These are phyloP conservation scores for Entomortierella lignicola DNA, from an alignment of 192 early-diverging fungal species.

Conservation along the genomic window DNA sequence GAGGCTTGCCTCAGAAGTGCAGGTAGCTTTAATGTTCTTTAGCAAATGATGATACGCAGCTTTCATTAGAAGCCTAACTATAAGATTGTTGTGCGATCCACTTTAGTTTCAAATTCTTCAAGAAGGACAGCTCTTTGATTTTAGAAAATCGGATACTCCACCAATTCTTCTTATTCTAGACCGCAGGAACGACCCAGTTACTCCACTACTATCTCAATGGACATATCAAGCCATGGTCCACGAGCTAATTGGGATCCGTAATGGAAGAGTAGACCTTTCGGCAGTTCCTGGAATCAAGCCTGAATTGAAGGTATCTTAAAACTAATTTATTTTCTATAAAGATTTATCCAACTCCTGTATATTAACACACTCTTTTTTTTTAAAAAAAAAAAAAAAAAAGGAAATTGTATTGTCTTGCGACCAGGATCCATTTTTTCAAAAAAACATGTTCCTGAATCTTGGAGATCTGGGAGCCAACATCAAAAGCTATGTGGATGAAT, in stretches of 20 bases:
- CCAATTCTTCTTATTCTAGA: slow-evolving; percentile 93
- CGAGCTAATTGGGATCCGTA: slow-evolving; percentile 92
- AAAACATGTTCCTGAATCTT: slow-evolving; percentile 91
- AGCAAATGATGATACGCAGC: no score
- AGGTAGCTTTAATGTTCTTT: slow-evolving; percentile 55
- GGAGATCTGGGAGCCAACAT: slow-evolving; percentile 95
- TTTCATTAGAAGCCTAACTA: no score
- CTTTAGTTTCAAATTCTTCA: slow-evolving; percentile 81
- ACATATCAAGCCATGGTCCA: slow-evolving; percentile 99
- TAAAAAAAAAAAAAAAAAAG: no score
- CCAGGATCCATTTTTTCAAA: slow-evolving; percentile 93
- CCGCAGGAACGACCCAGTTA: slow-evolving; percentile 95
- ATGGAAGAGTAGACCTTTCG: slow-evolving; percentile 93
- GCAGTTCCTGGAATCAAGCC: slow-evolving; percentile 81
- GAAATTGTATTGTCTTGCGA: slow-evolving; percentile 93
- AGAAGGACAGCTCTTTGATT: slow-evolving; percentile 81
- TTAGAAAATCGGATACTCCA: slow-evolving; percentile 80
- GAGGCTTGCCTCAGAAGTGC: slow-evolving; percentile 83
- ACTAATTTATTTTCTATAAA: no score
- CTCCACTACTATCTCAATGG: slow-evolving; percentile 95
- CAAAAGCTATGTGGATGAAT: slow-evolving; percentile 94
- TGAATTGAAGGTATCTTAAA: slow-evolving; percentile 76
- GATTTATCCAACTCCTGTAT: not conserved
- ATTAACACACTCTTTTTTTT: no score
- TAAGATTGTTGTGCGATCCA: no score